A percentile compares a stretch with the other conserved stretches of the same genome.
Evolutionary conservation across 2,329 filamentous ascomycete genomes (phyloP).

Genomic region (Talaromyces rugulosus): DNA sequence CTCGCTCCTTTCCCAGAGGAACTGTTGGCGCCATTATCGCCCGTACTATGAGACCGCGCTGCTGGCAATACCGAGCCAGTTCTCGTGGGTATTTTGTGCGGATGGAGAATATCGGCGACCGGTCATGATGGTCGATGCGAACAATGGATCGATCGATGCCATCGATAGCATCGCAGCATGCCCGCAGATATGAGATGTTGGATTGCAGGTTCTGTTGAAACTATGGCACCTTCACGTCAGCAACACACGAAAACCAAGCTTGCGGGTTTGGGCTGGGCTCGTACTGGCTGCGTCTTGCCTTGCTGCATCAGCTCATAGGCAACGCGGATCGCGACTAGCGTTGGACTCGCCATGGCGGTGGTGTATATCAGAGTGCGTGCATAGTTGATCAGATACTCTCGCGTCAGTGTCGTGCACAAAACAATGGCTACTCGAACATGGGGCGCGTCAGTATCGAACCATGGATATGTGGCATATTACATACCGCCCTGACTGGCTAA

Average conservation of each 20-base stretch:
- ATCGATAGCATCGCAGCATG: constrained; percentile 38
- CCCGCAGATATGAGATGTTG: constrained; percentile 45
- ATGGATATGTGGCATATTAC: constrained; percentile 21
- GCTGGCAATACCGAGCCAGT: constrained; percentile 59
- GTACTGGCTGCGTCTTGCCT: constrained; percentile 46
- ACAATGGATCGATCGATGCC: constrained; percentile 27
- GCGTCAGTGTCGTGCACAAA: constrained; percentile 56
- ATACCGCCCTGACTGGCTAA: constrained; percentile 63
- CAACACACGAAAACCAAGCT: neutral
- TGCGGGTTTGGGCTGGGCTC: constrained; percentile 15
- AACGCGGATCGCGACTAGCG: constrained; percentile 55
- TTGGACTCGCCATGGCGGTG: constrained; percentile 62
- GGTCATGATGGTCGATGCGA: constrained; percentile 39
- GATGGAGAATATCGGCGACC: constrained; percentile 62
- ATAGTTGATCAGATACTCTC: constrained; percentile 69
- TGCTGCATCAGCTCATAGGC: constrained; percentile 55
- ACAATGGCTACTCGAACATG: constrained; percentile 48
- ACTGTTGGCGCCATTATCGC: constrained; percentile 68
- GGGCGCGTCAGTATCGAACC: neutral
- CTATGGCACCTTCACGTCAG: neutral
- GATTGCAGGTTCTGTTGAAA: constrained; percentile 34
- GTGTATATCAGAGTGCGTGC: constrained; percentile 72
- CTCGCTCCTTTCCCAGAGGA: constrained; percentile 57
- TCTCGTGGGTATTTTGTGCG: constrained; percentile 55
- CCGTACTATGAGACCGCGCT: constrained; percentile 56